Conservation (phyloP, 768 basidiomycete species). For the Tricholomella constricta region DNA sequence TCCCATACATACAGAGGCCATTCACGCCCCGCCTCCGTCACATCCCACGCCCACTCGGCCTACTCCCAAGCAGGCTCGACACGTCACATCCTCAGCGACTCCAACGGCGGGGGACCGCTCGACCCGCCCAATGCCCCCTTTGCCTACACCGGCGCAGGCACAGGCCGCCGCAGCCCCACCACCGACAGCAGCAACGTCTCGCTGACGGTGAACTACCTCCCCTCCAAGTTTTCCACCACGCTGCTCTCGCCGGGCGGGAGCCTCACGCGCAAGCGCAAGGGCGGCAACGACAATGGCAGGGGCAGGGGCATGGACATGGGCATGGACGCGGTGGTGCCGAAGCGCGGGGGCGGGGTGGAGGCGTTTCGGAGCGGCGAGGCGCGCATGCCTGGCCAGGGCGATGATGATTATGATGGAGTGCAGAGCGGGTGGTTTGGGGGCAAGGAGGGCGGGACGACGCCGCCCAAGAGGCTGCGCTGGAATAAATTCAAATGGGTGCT, state of each 20-base stretch:
- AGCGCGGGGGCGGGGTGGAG: slow-evolving; percentile 63
- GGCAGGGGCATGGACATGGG: too few relatives aligned
- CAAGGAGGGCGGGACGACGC: slow-evolving; percentile 35
- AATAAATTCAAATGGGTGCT: slow-evolving; percentile 85
- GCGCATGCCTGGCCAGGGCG: slow-evolving; percentile 42
- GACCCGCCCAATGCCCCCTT: slow-evolving; percentile 45
- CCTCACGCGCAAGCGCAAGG: slow-evolving; percentile 26
- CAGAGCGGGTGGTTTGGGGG: slow-evolving; percentile 16
- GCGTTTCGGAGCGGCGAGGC: slow-evolving; percentile 47
- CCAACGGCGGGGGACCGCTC: slow-evolving; percentile 36
- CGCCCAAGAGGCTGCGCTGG: slow-evolving; percentile 56
- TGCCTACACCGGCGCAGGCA: slow-evolving; percentile 16
- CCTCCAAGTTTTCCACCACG: slow-evolving; percentile 58
- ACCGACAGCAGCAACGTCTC: slow-evolving; percentile 25
- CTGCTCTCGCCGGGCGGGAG: slow-evolving; percentile 39
- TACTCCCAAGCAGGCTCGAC: slow-evolving; percentile 50
- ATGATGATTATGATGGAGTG: slow-evolving; percentile 48
- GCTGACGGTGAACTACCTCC: slow-evolving; percentile 58
- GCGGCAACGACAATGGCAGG: slow-evolving; percentile 12
- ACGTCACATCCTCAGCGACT: slow-evolving; percentile 45
- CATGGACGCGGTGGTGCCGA: slow-evolving; percentile 43
- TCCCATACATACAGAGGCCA: slow-evolving; percentile 15
- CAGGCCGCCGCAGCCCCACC: too few relatives aligned
- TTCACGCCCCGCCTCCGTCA: slow-evolving; percentile 41
- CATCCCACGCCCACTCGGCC: slow-evolving; percentile 38